phyloP scores from a whole-genome alignment of 441 rosid species.

The Populus tomentosa region DNA sequence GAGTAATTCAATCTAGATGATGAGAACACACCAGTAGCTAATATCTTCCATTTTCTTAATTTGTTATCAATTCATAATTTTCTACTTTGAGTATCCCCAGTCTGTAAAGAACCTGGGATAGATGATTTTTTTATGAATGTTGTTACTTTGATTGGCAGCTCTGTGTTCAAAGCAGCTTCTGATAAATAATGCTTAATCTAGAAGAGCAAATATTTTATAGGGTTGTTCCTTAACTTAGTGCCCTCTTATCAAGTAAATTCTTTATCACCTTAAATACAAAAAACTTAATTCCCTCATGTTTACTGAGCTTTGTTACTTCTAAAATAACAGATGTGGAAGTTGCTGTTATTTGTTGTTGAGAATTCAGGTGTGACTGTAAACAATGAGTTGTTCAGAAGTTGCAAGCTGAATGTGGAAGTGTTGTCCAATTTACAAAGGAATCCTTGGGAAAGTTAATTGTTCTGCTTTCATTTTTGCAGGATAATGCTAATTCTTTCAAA shows the following conservation, averaged over 20 bases:
- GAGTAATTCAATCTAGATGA: neutral
- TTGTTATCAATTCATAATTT: neutral
- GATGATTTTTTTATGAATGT: slow-evolving; percentile 6
- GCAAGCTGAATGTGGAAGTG: neutral
- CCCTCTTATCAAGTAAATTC: neutral
- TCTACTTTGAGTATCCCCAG: neutral
- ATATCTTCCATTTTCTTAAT: neutral
- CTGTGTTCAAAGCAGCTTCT: neutral
- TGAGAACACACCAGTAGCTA: neutral
- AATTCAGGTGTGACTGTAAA: slow-evolving; percentile 1
- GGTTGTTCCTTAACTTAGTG: neutral
- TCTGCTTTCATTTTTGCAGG: slow-evolving; percentile 42
- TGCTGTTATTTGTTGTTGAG: neutral
- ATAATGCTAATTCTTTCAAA: slow-evolving; percentile 72
- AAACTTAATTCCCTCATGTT: neutral
- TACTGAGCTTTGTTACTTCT: neutral
- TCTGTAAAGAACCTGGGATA: neutral
- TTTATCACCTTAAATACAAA: neutral
- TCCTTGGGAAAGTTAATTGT: slow-evolving; percentile 5
- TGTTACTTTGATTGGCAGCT: slow-evolving; percentile 1
- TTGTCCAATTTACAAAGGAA: neutral
- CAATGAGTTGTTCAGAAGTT: neutral
- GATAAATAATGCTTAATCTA: neutral
- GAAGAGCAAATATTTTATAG: neutral
- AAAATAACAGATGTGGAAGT: neutral